These are phyloP conservation scores for Phytophthora idaei DNA, from an alignment of 352 stramenopile genomes.

Conservation along the genomic window DNA sequence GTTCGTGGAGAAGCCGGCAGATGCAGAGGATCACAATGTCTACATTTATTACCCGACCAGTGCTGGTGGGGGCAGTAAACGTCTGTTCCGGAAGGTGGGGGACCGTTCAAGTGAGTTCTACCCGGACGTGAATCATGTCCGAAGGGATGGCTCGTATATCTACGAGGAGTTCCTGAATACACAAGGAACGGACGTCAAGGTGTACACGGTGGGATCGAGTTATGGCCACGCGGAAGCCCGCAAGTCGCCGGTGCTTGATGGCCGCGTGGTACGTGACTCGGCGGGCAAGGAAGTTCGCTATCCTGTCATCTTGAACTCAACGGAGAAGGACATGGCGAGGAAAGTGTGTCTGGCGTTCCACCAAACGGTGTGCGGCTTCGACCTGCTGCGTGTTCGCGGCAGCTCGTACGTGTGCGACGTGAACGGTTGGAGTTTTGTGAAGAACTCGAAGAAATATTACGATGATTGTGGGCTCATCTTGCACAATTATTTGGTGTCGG, in stretches of 20 bases:
- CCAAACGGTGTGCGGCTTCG: conserved; percentile 99
- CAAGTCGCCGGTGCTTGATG: conserved; percentile 99
- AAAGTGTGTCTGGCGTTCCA: conserved; percentile 95
- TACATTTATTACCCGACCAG: conserved; percentile 99
- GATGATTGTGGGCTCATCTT: conserved; percentile 97
- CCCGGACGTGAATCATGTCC: conserved; percentile 96
- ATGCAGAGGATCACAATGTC: conserved; percentile 99
- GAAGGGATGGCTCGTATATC: conserved; percentile 95
- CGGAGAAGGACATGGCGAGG: conserved; percentile 98
- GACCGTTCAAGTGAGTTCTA: conserved; percentile 96
- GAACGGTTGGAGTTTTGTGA: conserved; percentile 99
- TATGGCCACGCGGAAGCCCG: conserved; percentile 99
- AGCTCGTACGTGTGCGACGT: conserved; percentile 99
- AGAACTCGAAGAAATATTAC: conserved; percentile 98
- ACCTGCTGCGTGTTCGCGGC: conserved; percentile 94
- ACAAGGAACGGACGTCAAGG: conserved; percentile 99
- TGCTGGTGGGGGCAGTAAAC: conserved; percentile 98
- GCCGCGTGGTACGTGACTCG: conserved; percentile 91
- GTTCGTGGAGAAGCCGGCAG: conserved; percentile 99
- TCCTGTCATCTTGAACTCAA: conserved; percentile 98
- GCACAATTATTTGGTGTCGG: conserved; percentile 88
- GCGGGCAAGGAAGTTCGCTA: conserved; percentile 99
- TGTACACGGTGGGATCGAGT: conserved; percentile 98
- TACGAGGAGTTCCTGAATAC: conserved; percentile 99
- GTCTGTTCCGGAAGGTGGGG: conserved; percentile 98